Conservation (phyloP, 768 basidiomycete genomes). For the Tylopilus vinaceipallidus region DNA sequence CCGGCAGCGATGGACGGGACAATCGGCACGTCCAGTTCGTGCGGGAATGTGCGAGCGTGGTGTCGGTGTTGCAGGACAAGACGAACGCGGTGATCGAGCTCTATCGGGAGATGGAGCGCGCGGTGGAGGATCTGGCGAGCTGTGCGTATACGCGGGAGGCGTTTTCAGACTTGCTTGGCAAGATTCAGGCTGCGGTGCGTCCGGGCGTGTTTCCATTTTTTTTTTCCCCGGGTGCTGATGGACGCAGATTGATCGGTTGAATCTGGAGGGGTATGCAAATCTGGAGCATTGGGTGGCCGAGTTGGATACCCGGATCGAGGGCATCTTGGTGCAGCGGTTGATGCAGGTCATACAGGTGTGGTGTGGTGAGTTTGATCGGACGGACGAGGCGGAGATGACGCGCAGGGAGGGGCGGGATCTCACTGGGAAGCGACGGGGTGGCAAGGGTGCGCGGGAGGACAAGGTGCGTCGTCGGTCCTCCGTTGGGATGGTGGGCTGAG, state of each 20-base stretch:
- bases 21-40: constrained; percentile 93
- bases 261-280: constrained; percentile 93
- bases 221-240: background rate
- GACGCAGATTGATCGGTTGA: constrained; percentile 83
- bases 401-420: constrained; percentile 49
- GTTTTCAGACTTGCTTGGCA: constrained; percentile 73
- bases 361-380: constrained; percentile 82
- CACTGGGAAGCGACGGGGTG: constrained; percentile 63
- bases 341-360: constrained; percentile 78
- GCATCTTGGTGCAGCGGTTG: constrained; percentile 72
- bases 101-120: constrained; percentile 79
- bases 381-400: constrained; percentile 66
- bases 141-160: constrained; percentile 85
- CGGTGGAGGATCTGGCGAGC: constrained; percentile 83
- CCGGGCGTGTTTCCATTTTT: background rate
- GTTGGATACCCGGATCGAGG: constrained; percentile 80
- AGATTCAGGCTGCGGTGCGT: constrained; percentile 77
- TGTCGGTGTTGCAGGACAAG: constrained; percentile 95
- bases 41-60: constrained; percentile 89
- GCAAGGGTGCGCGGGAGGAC: constrained; percentile 74
- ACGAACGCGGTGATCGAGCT: constrained; percentile 91
- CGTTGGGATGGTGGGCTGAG: background rate
- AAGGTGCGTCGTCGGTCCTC: constrained; percentile 47
- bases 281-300: constrained; percentile 90
- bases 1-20: constrained; percentile 73